These are phyloP conservation scores for Syzygium aromaticum DNA, from an alignment of 345 rosid genomes.

Conservation along the genomic window DNA sequence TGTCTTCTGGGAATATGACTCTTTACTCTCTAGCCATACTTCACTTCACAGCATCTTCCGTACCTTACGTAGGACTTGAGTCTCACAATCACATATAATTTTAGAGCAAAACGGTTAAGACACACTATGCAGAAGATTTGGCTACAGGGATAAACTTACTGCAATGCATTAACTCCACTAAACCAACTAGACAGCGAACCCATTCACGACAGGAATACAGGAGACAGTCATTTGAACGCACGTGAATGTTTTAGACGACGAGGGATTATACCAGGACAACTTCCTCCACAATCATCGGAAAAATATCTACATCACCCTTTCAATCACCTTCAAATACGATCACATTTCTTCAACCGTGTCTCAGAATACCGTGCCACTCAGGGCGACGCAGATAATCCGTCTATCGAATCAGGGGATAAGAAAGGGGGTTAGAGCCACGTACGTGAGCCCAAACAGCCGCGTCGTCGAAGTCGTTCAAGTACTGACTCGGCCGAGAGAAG, in stretches of 20 bases:
- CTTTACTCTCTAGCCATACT: background rate
- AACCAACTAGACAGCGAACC: background rate
- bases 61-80: background rate
- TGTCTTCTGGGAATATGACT: background rate
- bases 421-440: background rate
- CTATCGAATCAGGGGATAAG: background rate
- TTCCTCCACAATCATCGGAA: background rate
- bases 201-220: background rate
- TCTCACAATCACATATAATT: background rate
- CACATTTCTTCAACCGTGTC: background rate
- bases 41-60: background rate
- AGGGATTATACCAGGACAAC: background rate
- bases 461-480: conserved; percentile 50
- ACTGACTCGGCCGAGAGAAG: conserved; percentile 43
- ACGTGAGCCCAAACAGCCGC: conserved; percentile 85
- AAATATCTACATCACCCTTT: background rate
- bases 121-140: background rate
- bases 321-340: background rate
- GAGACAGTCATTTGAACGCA: background rate
- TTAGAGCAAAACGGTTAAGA: background rate
- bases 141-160: background rate
- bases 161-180: background rate
- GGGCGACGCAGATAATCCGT: background rate
- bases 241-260: background rate
- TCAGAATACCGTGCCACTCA: background rate